phyloP scores from a whole-genome alignment of 2,329 filamentous ascomycete genomes.

The Trichophyton simii region DNA sequence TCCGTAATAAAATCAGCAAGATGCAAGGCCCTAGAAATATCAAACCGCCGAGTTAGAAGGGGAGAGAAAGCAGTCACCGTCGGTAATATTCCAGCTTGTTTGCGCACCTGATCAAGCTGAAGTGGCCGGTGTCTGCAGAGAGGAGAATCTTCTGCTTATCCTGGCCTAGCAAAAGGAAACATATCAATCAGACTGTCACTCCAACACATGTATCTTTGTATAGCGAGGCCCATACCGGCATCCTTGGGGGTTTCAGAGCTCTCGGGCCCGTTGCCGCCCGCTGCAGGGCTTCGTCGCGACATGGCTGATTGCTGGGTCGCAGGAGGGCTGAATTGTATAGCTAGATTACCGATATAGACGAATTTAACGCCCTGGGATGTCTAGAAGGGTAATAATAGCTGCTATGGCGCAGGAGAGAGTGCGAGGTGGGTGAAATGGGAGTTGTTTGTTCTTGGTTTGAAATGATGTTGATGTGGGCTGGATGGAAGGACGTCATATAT shows the following conservation, averaged over 20 bases:
- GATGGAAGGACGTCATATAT: slow-evolving; percentile 2
- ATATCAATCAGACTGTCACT: background rate
- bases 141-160: slow-evolving; percentile 40
- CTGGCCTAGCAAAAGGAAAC: slow-evolving; percentile 23
- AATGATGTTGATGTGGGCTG: background rate
- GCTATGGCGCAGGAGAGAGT: background rate
- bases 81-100: background rate
- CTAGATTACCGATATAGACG: background rate
- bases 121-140: slow-evolving; percentile 36
- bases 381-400: background rate
- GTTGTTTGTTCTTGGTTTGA: background rate
- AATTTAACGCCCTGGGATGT: background rate
- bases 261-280: background rate
- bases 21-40: slow-evolving; percentile 31
- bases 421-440: background rate
- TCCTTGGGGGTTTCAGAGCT: slow-evolving; percentile 5
- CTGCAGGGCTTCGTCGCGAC: slow-evolving; percentile 11
- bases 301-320: slow-evolving; percentile 5
- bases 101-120: slow-evolving; percentile 38
- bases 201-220: too few relatives aligned
- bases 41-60: background rate
- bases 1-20: slow-evolving; percentile 41
- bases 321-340: background rate
- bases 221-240: slow-evolving; percentile 6
- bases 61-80: background rate